Base-by-base conservation (phyloP, 2,329 filamentous ascomycete genomes). In the Aureobasidium sp. region DNA sequence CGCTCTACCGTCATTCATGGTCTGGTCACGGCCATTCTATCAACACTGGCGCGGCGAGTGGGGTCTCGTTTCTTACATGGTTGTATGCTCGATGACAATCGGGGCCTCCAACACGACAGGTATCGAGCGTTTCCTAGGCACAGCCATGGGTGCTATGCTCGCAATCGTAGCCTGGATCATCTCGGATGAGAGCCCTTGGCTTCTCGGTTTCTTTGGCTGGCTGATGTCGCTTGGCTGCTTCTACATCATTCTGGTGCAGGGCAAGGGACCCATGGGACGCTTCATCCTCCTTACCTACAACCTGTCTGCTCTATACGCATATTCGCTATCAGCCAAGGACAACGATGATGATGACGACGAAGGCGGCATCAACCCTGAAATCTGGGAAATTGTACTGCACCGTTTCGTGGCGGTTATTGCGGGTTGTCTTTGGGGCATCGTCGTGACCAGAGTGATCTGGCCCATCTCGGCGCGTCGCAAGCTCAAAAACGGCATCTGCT, bases 271-370 rank as follows among this genome's bases (percentile, higher is more conserved):
- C 0, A 87, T 97, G 74, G 93, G 92, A 43, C 86, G 94, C 55
- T 97, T 96, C 70, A 94, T 95, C 64, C 83, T 97, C 69, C 82
- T 99, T 47, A 95, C 93, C 0, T 99, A 97, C 79, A 99, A 99
- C 69, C 85, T 99, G 45, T 93, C 90, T 19, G 90, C 90, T 8
- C 81, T 99, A 2, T 99, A 99, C 71, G 90, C 92, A 10, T 99
- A 97, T 74, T 94, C 89, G 58, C 80, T 97, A 10, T 87, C 88
- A 0, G 86, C 90, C 64, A 82, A 83, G 63, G 90, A 95, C 50
- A 68, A 91, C 46, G 87, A 90, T 59, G 69, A 91, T 50, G 86
- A 90, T 57, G 90, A 95, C 47, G 91, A 96, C 65, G 92, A 97
- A 73, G 91, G 91, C 29, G 92, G 91, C 6, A 79, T 85, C 4